Percentiles rank a stretch among this genome's conserved stretches.
Evolutionary conservation across 2,329 filamentous ascomycete species (phyloP).

Genomic region (Helminthosporium solani): DNA sequence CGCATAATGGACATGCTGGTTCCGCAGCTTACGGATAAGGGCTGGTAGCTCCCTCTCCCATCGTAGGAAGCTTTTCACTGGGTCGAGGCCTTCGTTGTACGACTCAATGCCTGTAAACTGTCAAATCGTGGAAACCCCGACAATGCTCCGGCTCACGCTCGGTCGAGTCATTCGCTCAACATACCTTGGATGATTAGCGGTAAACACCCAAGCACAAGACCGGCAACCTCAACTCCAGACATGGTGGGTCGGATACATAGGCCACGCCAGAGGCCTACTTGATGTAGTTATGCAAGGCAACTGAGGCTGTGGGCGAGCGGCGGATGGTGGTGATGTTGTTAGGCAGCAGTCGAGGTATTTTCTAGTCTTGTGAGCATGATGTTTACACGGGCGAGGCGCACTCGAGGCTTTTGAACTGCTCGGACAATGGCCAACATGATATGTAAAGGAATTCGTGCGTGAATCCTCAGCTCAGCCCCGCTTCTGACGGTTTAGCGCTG

Average conservation of each 20-base stretch:
- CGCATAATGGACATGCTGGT: conserved; percentile 40
- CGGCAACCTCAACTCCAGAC: conserved; percentile 37
- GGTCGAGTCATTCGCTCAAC: background rate
- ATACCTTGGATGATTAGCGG: conserved; percentile 41
- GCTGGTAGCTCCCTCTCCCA: conserved; percentile 40
- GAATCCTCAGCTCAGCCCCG: conserved; percentile 4
- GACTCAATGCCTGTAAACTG: conserved; percentile 29
- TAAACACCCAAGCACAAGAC: conserved; percentile 40
- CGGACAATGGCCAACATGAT: background rate
- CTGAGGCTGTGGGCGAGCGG: background rate
- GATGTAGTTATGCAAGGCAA: background rate
- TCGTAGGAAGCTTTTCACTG: conserved; percentile 40
- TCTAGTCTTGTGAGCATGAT: background rate
- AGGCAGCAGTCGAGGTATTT: too few species aligned
- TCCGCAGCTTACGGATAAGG: conserved; percentile 39
- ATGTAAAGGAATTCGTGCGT: background rate
- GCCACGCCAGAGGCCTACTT: background rate
- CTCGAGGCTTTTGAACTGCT: background rate
- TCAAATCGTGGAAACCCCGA: too few species aligned
- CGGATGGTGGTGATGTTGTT: too few species aligned
- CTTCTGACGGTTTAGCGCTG: conserved; percentile 5
- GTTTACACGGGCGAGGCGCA: background rate
- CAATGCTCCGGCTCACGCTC: background rate
- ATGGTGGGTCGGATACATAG: conserved; percentile 12
- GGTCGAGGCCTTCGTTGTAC: conserved; percentile 44